These are phyloP conservation scores for Aspergillus puulaauensis DNA, from an alignment of 2,329 filamentous ascomycete genomes.

Conservation along the genomic window DNA sequence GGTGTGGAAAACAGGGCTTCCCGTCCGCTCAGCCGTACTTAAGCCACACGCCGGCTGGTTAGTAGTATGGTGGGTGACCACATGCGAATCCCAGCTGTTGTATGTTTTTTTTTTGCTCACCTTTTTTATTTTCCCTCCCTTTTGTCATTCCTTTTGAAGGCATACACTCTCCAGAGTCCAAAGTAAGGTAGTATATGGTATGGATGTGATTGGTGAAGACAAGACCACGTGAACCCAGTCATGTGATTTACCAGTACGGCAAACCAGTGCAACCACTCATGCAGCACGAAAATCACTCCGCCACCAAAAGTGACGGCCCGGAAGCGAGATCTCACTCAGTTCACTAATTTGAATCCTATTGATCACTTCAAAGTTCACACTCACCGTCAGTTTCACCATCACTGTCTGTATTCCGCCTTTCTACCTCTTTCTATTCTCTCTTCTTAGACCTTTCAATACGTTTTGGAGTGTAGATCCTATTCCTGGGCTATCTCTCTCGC, in stretches of 20 bases:
- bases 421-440: background rate
- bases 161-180: no score
- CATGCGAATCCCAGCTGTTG: no score
- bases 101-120: no score
- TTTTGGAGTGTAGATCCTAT: conserved; percentile 15
- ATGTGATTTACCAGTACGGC: conserved; percentile 3
- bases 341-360: background rate
- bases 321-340: background rate
- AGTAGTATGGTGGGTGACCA: no score
- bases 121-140: no score
- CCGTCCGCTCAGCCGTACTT: no score
- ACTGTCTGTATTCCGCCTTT: background rate
- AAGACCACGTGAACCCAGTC: background rate
- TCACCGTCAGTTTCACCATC: background rate
- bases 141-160: no score
- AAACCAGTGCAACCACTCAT: background rate
- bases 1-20: no score
- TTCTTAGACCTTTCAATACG: conserved; percentile 12
- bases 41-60: no score
- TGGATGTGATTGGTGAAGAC: background rate
- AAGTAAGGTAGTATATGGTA: no score
- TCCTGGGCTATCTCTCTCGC: conserved; percentile 13
- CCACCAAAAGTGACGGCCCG: conserved; percentile 3
- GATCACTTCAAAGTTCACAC: background rate
- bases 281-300: conserved; percentile 4